Conservation (phyloP, 768 basidiomycete genomes). For the Tulasnella sp. region DNA sequence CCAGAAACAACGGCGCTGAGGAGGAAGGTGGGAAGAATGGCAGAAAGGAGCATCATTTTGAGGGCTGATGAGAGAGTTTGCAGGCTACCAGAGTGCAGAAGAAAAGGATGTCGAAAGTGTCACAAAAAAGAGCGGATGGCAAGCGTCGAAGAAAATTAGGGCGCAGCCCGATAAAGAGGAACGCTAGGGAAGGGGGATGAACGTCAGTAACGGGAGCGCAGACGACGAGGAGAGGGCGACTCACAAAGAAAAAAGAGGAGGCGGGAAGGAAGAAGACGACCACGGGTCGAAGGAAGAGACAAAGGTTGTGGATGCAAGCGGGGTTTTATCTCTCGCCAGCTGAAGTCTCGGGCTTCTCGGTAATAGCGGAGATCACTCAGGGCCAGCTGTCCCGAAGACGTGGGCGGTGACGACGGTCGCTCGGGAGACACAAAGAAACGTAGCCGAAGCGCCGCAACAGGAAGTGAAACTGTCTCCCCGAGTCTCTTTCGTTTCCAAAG, state of each 20-base stretch:
- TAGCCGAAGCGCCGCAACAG: not conserved
- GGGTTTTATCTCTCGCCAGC: not conserved
- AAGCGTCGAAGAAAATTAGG: conserved; percentile 44
- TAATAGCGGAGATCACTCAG: not conserved
- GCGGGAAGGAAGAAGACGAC: conserved; percentile 11
- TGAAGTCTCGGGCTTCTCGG: conserved; percentile 4
- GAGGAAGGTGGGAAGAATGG: conserved; percentile 17
- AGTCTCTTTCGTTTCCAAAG: conserved; percentile 2
- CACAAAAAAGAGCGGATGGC: conserved; percentile 38
- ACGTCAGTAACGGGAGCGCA: not conserved
- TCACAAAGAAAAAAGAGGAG: not conserved
- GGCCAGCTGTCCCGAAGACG: not conserved
- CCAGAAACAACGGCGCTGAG: conserved; percentile 39
- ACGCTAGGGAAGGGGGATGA: not conserved
- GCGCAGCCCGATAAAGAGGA: conserved; percentile 60
- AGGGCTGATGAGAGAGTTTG: not conserved
- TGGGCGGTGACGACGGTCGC: not conserved
- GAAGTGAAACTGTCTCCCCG: not conserved
- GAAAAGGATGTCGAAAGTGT: conserved; percentile 46
- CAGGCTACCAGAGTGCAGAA: conserved; percentile 28
- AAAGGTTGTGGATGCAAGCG: conserved; percentile 6
- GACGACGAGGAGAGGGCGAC: not conserved
- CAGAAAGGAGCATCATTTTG: conserved; percentile 28
- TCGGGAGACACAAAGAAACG: not conserved
- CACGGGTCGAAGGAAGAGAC: conserved; percentile 1